Evolutionary conservation across 768 basidiomycete genomes (phyloP).

Genomic region (Paxillus involutus): DNA sequence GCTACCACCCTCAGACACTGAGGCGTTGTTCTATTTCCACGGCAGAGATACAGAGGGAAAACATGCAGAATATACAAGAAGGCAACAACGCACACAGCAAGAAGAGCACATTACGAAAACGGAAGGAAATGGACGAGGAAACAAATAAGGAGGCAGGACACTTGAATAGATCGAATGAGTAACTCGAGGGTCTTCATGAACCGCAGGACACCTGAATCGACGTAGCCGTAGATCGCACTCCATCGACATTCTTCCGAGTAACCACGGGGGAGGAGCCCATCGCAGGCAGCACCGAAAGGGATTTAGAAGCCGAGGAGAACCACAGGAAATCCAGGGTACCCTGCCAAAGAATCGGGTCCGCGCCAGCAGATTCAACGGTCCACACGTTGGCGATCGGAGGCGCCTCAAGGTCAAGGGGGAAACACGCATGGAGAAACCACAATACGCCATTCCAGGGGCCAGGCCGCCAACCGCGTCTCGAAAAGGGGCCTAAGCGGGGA

Average conservation of each 20-base stretch:
- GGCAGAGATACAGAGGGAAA: background rate
- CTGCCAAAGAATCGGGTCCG: background rate
- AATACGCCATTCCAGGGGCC: too few relatives aligned
- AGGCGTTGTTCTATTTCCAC: background rate
- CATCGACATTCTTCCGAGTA: background rate
- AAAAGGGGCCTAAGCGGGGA: too few relatives aligned
- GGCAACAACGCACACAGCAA: background rate
- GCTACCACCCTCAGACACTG: conserved; percentile 13
- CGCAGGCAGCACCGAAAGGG: background rate
- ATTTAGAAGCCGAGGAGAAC: background rate
- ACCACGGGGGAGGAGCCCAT: background rate
- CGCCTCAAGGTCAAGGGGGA: too few relatives aligned
- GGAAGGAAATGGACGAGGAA: background rate
- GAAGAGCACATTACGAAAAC: background rate
- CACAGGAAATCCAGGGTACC: background rate
- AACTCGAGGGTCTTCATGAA: background rate
- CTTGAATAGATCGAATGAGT: too few relatives aligned
- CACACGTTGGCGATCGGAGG: too few relatives aligned
- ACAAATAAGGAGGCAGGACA: background rate
- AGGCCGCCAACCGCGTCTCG: too few relatives aligned
- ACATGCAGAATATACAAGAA: background rate
- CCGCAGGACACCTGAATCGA: background rate
- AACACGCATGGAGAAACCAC: too few relatives aligned
- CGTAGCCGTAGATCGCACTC: background rate
- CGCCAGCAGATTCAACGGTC: background rate